These are phyloP conservation scores for Nakataea oryzae DNA, from an alignment of 2,329 filamentous ascomycete genomes.

Conservation along the genomic window DNA sequence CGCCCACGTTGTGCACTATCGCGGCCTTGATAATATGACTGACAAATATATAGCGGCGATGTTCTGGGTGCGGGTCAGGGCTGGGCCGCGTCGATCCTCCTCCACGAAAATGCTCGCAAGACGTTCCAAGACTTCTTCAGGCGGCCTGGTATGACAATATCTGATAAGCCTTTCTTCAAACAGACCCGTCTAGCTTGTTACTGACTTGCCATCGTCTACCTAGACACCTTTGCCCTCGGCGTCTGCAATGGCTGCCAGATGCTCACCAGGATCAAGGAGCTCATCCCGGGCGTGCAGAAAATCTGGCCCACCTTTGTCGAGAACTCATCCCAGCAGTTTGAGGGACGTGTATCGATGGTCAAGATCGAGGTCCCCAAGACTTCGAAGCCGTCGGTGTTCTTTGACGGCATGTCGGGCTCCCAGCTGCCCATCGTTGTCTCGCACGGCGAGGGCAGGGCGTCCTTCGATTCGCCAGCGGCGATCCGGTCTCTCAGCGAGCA, in stretches of 20 bases:
- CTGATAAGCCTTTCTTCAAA: neutral
- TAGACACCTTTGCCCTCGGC: conserved; percentile 81
- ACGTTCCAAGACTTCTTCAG: conserved; percentile 83
- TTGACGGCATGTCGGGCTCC: conserved; percentile 78
- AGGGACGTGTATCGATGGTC: conserved; percentile 76
- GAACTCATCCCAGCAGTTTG: conserved; percentile 82
- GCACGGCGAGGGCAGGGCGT: conserved; percentile 82
- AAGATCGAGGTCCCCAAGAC: conserved; percentile 52
- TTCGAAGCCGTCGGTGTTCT: conserved; percentile 63
- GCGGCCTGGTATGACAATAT: conserved; percentile 33
- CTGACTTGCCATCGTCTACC: neutral
- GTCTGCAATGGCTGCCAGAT: conserved; percentile 99
- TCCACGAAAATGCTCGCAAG: conserved; percentile 64
- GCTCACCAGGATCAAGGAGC: conserved; percentile 68
- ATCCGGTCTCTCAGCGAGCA: conserved; percentile 47
- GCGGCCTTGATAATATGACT: neutral
- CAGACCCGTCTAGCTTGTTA: neutral
- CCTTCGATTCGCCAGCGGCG: conserved; percentile 44
- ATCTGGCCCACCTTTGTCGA: conserved; percentile 77
- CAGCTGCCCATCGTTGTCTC: conserved; percentile 78
- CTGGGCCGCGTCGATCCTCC: conserved; percentile 88
- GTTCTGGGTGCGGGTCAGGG: conserved; percentile 91
- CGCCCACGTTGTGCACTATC: neutral
- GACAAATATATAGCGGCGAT: conserved; percentile 17
- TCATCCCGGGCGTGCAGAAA: conserved; percentile 73